phyloP scores from a whole-genome alignment of 495 filamentous ascomycete genomes.

The Xylaria nigripes region DNA sequence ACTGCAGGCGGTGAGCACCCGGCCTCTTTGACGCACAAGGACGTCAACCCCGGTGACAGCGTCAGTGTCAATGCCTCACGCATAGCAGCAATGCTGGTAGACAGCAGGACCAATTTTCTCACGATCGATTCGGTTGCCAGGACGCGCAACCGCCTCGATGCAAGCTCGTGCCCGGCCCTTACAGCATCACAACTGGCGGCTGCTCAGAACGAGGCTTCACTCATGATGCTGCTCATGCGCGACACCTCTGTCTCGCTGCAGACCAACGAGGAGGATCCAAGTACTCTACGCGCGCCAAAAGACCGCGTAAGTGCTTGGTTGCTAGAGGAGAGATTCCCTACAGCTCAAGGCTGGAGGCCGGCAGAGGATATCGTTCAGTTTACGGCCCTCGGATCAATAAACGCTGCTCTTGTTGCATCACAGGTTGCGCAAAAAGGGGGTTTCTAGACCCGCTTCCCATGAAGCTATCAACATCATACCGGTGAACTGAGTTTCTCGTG shows the following conservation, averaged over 20 bases:
- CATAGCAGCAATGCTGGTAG: background rate
- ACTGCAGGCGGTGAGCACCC: slow-evolving; percentile 3
- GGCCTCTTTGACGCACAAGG: slow-evolving; percentile 3
- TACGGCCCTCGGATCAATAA: no score
- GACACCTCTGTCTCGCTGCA: slow-evolving; percentile 1
- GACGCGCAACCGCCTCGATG: no score
- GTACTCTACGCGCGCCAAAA: no score
- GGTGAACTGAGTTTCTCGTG: no score
- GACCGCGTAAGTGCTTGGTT: no score
- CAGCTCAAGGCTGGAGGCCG: no score
- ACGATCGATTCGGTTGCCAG: slow-evolving; percentile 16
- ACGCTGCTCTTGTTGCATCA: no score
- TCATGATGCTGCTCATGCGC: slow-evolving; percentile 3
- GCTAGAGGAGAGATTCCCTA: no score
- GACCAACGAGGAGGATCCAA: background rate
- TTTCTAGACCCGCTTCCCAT: no score
- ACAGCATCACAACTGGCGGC: background rate
- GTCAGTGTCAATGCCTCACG: slow-evolving; percentile 2
- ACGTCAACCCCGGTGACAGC: slow-evolving; percentile 4
- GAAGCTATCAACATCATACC: no score
- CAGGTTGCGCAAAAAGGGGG: no score
- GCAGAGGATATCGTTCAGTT: no score
- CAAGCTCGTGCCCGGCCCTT: slow-evolving; percentile 16
- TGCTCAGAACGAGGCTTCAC: background rate
- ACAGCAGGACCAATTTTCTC: background rate